Percentiles rank a stretch among this genome's conserved stretches.
Conservation (phyloP, 345 rosid species). For the Moricandia arvensis region DNA sequence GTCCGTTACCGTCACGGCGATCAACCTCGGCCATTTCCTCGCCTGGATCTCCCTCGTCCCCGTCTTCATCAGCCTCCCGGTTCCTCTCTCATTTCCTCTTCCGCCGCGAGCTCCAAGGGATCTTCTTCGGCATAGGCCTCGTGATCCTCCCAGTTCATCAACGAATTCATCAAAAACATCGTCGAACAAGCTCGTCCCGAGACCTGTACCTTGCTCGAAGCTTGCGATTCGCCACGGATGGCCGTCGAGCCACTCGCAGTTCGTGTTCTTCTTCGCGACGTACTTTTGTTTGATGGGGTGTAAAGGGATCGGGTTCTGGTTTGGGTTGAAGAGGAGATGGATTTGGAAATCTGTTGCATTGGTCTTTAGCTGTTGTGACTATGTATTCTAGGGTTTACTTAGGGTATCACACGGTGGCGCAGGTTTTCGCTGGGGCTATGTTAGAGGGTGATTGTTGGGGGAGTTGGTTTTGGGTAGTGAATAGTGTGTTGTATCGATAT, state of each 20-base stretch:
- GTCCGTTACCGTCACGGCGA: conserved; percentile 82
- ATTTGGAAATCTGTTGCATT: conserved; percentile 43
- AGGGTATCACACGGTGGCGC: conserved; percentile 85
- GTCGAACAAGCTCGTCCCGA: conserved; percentile 91
- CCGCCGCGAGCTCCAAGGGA: conserved; percentile 86
- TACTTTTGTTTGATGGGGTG: conserved; percentile 57
- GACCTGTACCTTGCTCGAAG: conserved; percentile 77
- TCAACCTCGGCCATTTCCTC: conserved; percentile 68
- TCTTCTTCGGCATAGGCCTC: conserved; percentile 88
- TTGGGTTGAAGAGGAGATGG: conserved; percentile 50
- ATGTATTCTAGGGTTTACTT: conserved; percentile 92
- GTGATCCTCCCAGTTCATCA: conserved; percentile 73
- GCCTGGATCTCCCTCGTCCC: conserved; percentile 94
- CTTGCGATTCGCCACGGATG: conserved; percentile 98
- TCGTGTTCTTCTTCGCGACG: conserved; percentile 83
- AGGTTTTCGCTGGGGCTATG: conserved; percentile 79
- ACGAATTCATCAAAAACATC: conserved; percentile 60
- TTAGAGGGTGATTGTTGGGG: conserved; percentile 68
- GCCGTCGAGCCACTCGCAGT: conserved; percentile 95
- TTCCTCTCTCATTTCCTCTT: conserved; percentile 86
- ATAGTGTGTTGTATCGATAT: conserved; percentile 44
- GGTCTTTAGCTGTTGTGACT: conserved; percentile 71
- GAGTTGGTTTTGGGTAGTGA: conserved; percentile 83
- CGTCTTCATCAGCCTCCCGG: conserved; percentile 83
- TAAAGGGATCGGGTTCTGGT: conserved; percentile 63